Percentiles rank a stretch among this genome's conserved stretches.
These are phyloP conservation scores for Ogataea populi-albae DNA, from an alignment of 805 yeast species.

Conservation along the genomic window DNA sequence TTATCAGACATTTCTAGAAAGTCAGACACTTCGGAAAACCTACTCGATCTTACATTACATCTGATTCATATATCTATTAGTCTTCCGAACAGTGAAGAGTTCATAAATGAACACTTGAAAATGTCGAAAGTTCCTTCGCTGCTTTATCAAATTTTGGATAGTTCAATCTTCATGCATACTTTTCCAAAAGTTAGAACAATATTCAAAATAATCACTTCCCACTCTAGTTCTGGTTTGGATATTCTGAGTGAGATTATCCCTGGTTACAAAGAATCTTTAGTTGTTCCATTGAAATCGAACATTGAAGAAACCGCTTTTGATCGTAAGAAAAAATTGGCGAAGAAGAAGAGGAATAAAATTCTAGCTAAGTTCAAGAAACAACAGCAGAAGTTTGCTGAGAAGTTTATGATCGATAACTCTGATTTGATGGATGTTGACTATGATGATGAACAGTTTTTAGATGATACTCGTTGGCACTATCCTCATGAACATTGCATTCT, in stretches of 20 bases:
- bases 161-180: constrained; percentile 39
- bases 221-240: constrained; percentile 20
- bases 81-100: constrained; percentile 33
- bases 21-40: constrained; percentile 43
- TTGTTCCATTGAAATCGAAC: constrained; percentile 9
- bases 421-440: constrained; percentile 42
- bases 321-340: constrained; percentile 65
- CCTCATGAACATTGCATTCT: constrained; percentile 76
- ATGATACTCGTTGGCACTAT: constrained; percentile 55
- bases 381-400: constrained; percentile 70
- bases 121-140: constrained; percentile 18
- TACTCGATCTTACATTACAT: constrained; percentile 60
- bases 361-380: constrained; percentile 78
- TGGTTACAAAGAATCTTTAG: constrained; percentile 26
- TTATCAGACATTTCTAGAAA: constrained; percentile 2
- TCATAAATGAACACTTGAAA: constrained; percentile 12
- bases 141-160: constrained; percentile 40
- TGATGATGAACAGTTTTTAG: constrained; percentile 36
- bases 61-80: constrained; percentile 61
- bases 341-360: constrained; percentile 64
- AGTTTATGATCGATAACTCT: constrained; percentile 32
- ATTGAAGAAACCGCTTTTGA: constrained; percentile 42
- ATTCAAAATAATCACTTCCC: constrained; percentile 29
- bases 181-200: constrained; percentile 61
- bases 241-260: constrained; percentile 37